A percentile compares a stretch with the other conserved stretches of the same genome.
Conservation (phyloP, 2,329 filamentous ascomycete species). For the Sarocladiaceae sp. region DNA sequence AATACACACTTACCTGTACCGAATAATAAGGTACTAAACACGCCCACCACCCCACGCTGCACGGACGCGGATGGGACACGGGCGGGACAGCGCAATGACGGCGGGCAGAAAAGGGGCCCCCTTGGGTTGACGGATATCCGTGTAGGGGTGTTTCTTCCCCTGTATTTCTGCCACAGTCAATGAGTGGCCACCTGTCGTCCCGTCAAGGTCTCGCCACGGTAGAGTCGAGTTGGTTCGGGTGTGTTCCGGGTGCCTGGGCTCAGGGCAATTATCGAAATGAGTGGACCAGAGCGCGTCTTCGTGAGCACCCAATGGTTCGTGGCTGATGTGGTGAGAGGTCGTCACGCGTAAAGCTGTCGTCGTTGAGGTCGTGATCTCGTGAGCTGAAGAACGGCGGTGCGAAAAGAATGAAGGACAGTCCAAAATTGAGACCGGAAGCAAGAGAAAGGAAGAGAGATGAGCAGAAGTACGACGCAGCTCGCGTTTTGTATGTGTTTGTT, state of each 20-base stretch:
- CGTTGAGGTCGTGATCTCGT: not conserved
- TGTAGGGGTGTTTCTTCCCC: not conserved
- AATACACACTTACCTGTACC: not conserved
- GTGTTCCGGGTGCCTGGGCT: not conserved
- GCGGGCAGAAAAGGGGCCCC: not conserved
- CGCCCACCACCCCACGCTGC: not conserved
- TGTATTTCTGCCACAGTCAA: not conserved
- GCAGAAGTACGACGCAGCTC: not conserved
- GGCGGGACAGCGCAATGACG: not conserved
- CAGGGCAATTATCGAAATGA: not conserved
- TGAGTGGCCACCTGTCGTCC: constrained; percentile 2
- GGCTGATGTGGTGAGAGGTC: not conserved
- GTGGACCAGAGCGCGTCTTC: constrained; percentile 5
- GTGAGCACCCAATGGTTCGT: no score
- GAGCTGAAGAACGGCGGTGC: not conserved
- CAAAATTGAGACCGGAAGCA: not conserved
- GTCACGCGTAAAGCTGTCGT: not conserved
- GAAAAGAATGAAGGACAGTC: not conserved
- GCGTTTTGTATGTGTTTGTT: constrained; percentile 6
- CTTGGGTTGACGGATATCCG: not conserved
- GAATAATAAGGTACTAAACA: no score
- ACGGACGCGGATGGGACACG: not conserved
- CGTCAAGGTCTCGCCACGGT: not conserved
- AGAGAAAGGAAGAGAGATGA: not conserved
- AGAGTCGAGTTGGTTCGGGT: not conserved